phyloP scores from a whole-genome alignment of 2,329 filamentous ascomycete species.

The Magnaporthiopsis rhizophila region DNA sequence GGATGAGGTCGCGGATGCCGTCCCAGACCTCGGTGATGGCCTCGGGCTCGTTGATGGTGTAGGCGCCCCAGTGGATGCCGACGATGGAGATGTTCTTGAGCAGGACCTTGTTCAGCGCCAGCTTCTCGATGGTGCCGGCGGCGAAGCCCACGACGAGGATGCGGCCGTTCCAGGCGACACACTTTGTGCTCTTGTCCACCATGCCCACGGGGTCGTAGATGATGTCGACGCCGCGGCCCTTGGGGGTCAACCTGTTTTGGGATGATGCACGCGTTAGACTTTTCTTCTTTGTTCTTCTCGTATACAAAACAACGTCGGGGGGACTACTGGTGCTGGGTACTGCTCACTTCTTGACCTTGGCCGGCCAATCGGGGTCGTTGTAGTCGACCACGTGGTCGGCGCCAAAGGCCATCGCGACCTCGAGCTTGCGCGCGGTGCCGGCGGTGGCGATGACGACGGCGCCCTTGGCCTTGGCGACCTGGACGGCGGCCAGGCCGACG shows the following conservation, averaged over 20 bases:
- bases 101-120: conserved; percentile 85
- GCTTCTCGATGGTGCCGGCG: conserved; percentile 77
- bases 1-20: conserved; percentile 71
- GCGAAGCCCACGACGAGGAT: conserved; percentile 87
- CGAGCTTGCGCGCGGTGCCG: conserved; percentile 69
- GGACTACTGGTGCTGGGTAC: too few species aligned
- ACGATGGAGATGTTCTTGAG: conserved; percentile 90
- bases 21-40: conserved; percentile 69
- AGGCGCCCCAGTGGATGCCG: conserved; percentile 87
- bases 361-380: conserved; percentile 53
- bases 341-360: conserved; percentile 54
- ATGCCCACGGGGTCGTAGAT: conserved; percentile 93
- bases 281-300: too few species aligned
- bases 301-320: too few species aligned
- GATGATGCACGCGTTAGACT: too few species aligned
- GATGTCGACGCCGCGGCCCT: conserved; percentile 71
- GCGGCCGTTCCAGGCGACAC: conserved; percentile 86
- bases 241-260: conserved; percentile 52
- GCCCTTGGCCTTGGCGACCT: conserved; percentile 85
- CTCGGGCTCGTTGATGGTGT: conserved; percentile 63
- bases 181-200: conserved; percentile 82
- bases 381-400: conserved; percentile 83
- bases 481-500: conserved; percentile 84
- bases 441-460: conserved; percentile 92
- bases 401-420: conserved; percentile 71